Evolutionary conservation across 2,329 filamentous ascomycete genomes (phyloP), one percentile per base, ranked within the genome.

Genomic region (Penicillium brasilianum): DNA sequence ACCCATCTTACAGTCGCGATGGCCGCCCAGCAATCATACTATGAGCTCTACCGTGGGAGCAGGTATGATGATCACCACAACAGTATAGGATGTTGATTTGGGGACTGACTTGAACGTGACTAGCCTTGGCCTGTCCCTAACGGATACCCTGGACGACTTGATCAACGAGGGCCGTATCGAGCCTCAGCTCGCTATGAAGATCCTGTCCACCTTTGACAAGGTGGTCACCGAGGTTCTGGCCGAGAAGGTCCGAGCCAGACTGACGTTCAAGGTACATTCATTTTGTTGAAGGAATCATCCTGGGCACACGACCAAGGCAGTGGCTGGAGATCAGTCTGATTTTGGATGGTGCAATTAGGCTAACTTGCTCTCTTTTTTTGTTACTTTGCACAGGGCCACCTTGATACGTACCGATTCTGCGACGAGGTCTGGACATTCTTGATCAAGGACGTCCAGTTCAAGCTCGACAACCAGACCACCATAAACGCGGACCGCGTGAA

Each of bases 401-500:
- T 99, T 65, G 93, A 98, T 77, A 98, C 95, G 16, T 99, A 99
- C 83, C 90, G 95, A 70, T 99, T 99, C 85, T 99, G 95, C 82
- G 95, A 99, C 80, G 95, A 99, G 81, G 95, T 99, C 61, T 99
- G 95, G 95, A 99, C 95, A 1, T 99, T 99, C 78, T 86, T 99
- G 60, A 96, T 99, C 80, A 97, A 97, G 80, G 95, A 98, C 69
- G 93, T 98, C 58, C 93, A 89, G n/a, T 98, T 99, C 83, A 99
- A 99, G 82, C 90, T 98, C 82, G 94, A 98, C 71, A 92, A 90
- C 68, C 87, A 86, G 59, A 86, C 88, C 63, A 86, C 87, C 0
- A 88, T 98, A 14, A 82, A 86, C 39, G 93, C 93, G 20, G 94
- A 97, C 75, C 94, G 93, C 77, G 91, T 99, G 79, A 98, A 98